Percentiles rank a stretch among this genome's conserved stretches.
These are phyloP conservation scores for Saturnispora zaruensis DNA, from an alignment of 805 yeast species.

Conservation along the genomic window DNA sequence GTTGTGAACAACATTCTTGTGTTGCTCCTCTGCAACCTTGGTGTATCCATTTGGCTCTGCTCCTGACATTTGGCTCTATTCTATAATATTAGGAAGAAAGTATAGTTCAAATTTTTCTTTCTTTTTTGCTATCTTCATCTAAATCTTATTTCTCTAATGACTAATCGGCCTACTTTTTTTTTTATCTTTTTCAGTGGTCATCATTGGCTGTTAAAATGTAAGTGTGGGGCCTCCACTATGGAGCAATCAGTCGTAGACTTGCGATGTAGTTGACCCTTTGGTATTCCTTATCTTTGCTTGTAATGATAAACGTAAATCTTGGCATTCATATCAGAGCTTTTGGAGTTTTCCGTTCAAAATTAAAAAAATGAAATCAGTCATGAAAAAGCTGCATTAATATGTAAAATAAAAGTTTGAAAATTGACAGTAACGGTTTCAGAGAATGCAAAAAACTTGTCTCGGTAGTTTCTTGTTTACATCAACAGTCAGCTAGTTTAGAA, in stretches of 20 bases:
- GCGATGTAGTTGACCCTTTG: too few species aligned
- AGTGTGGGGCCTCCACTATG: not conserved
- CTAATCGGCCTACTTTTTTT: not conserved
- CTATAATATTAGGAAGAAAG: not conserved
- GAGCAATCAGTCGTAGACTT: not conserved
- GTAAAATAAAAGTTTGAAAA: too few species aligned
- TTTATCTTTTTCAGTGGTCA: not conserved
- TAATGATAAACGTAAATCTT: too few species aligned
- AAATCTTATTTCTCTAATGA: not conserved
- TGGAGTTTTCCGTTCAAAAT: too few species aligned
- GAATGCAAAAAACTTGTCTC: too few species aligned
- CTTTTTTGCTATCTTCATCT: not conserved
- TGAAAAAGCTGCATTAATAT: too few species aligned
- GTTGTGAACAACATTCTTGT: constrained; percentile 26
- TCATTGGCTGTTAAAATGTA: not conserved
- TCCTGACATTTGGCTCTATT: not conserved
- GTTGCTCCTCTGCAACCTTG: constrained; percentile 39
- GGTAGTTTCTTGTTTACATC: not conserved
- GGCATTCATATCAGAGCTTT: too few species aligned
- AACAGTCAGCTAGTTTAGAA: too few species aligned
- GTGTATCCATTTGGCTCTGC: constrained; percentile 24
- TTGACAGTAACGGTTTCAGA: too few species aligned
- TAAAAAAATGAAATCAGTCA: too few species aligned
- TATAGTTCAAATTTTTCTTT: not conserved
- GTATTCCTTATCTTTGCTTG: too few species aligned